Evolutionary conservation across 495 filamentous ascomycete species (phyloP).

Genomic region (Cenococcum geophilum): DNA sequence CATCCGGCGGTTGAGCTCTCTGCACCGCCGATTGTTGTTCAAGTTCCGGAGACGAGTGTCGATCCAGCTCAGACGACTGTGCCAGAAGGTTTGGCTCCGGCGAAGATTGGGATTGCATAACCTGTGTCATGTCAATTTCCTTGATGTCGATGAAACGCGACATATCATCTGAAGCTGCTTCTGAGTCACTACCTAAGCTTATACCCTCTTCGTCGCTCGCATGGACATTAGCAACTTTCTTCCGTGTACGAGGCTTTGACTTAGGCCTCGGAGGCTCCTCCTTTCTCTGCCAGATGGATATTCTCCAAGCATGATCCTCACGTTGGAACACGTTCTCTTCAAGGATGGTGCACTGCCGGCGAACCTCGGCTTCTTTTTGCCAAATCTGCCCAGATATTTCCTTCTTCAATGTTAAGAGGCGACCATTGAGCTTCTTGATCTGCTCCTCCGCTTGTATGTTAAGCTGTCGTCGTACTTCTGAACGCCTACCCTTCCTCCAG

Average conservation of each 20-base stretch:
- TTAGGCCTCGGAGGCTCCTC: constrained; percentile 42
- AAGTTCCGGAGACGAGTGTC: not conserved
- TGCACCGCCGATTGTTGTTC: not conserved
- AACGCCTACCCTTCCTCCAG: constrained; percentile 52
- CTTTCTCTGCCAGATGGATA: constrained; percentile 46
- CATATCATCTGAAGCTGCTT: constrained; percentile 29
- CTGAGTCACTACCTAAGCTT: constrained; percentile 9
- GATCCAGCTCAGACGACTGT: not conserved
- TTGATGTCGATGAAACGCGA: constrained; percentile 34
- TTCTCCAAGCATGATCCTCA: constrained; percentile 50
- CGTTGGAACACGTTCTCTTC: constrained; percentile 56
- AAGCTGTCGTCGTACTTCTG: constrained; percentile 19
- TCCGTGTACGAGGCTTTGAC: constrained; percentile 36
- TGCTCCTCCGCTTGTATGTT: constrained; percentile 33
- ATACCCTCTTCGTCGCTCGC: constrained; percentile 23
- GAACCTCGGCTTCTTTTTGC: constrained; percentile 43
- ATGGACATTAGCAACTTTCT: constrained; percentile 27
- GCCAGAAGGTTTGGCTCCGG: not conserved
- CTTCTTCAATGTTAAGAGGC: constrained; percentile 46
- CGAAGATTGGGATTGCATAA: not conserved
- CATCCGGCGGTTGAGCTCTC: not conserved
- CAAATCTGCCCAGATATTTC: constrained; percentile 50
- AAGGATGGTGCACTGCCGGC: constrained; percentile 50
- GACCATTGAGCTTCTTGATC: constrained; percentile 41
- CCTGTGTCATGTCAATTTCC: constrained; percentile 22